These are phyloP conservation scores for Exobasidium cylindrosporum DNA, from an alignment of 1,284 basidiomycete genomes.

Conservation along the genomic window DNA sequence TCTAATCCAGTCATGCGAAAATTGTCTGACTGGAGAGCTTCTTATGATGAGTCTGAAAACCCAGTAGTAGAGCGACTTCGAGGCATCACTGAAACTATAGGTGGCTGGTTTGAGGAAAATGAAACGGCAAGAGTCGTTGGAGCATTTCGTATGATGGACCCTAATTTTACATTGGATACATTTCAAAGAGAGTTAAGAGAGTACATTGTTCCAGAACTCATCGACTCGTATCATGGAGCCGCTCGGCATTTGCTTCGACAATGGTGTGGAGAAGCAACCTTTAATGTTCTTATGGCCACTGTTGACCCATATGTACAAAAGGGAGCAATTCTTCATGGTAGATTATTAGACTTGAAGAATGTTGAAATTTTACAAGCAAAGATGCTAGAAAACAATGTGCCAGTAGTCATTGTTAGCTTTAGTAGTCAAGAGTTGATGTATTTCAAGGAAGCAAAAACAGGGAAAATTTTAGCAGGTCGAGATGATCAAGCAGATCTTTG, in stretches of 20 bases:
- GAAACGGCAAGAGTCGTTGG: conserved; percentile 91
- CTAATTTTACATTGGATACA: conserved; percentile 75
- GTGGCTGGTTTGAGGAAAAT: conserved; percentile 91
- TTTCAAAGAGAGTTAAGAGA: conserved; percentile 90
- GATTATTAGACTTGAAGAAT: conserved; percentile 44
- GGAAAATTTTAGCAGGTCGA: conserved; percentile 79
- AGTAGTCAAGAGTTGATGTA: conserved; percentile 88
- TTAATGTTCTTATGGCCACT: conserved; percentile 91
- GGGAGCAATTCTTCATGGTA: conserved; percentile 63
- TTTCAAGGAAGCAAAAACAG: conserved; percentile 83
- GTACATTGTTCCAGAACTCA: conserved; percentile 95
- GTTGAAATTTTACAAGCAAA: conserved; percentile 52
- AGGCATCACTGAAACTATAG: conserved; percentile 77
- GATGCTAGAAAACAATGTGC: conserved; percentile 68
- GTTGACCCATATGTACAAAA: conserved; percentile 90
- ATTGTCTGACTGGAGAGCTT: conserved; percentile 28
- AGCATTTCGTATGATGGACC: conserved; percentile 81
- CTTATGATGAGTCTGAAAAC: conserved; percentile 89
- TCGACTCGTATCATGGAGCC: conserved; percentile 89
- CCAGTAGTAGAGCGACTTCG: conserved; percentile 79
- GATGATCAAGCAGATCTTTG: conserved; percentile 89
- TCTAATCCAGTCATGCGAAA: conserved; percentile 42
- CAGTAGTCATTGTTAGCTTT: conserved; percentile 91
- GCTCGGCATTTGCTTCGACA: conserved; percentile 78
- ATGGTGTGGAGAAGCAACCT: conserved; percentile 94